Evolutionary conservation across 2,329 filamentous ascomycete species (phyloP), one percentile per base, ranked within the genome.

Genomic region (Botrytis sinoallii): DNA sequence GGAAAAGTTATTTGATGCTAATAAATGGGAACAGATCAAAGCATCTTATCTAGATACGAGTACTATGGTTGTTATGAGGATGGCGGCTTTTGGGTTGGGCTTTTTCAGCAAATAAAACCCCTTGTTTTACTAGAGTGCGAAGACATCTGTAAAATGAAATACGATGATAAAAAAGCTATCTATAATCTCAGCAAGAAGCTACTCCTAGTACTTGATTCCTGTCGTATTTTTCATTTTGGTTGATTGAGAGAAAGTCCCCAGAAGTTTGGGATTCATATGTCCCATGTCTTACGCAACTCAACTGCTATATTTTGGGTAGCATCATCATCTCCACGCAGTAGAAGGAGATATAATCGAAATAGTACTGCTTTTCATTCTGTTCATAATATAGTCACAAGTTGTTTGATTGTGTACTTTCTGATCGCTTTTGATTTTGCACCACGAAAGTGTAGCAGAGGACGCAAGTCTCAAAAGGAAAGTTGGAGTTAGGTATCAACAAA

Each of bases 1-100:
- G 9, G 18, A 42, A 35, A 22, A 29, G 74, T 38, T 64, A 75
- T 74, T 74, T 42, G 46, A 63, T 68, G 38, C 75, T 80, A 74
- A 77, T 60, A 38, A 29, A 44, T 74, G 32, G 60, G 25, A 22
- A 66, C 78, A 90, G 88, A 79, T 91, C 89, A 79, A 91, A 91
- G 87, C 89, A 91, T 85, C 88, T 91, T 77, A 91, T 91, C 79
- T 91, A 87, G 78, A 73, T 61, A 20, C 61, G 32, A n/a, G 44
- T 65, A 48, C 55, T 35, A n/a, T 46, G 64, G 52, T 64, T 73
- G 29, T 60, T 74, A 46, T 29, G 52, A n/a, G 71, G 66, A 29
- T 40, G 52, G 71, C 40, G 71, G 74, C 57, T 65, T 73, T 22
- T 5, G 73, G 60, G 38, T 59, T 68, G 73, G 64, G 44, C 44